Evolutionary conservation across 2,329 filamentous ascomycete species (phyloP).

Genomic region (Dactylellina sp.): DNA sequence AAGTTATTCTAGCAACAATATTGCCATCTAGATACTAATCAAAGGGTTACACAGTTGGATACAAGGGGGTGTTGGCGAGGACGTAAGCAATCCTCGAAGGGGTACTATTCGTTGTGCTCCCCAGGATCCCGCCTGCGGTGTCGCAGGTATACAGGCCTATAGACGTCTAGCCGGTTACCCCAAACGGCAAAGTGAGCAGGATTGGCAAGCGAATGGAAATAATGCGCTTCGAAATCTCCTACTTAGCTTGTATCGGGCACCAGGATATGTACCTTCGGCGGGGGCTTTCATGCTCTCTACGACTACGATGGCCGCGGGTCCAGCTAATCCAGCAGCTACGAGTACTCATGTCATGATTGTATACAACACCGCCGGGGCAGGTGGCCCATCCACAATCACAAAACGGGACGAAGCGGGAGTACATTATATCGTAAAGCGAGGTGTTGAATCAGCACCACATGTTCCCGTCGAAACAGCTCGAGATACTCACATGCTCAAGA

Average conservation of each 20-base stretch:
- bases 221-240: neutral
- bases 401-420: neutral
- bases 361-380: neutral
- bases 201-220: slow-evolving; percentile 14
- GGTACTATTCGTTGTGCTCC: neutral
- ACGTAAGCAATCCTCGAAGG: no score
- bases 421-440: neutral
- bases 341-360: neutral
- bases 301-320: neutral
- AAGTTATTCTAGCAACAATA: neutral
- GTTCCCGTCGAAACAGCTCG: no score
- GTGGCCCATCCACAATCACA: neutral
- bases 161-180: neutral
- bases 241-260: neutral
- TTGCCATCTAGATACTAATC: no score
- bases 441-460: no score
- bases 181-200: neutral
- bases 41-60: no score
- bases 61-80: no score
- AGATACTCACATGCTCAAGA: no score
- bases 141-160: no score
- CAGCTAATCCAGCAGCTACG: neutral
- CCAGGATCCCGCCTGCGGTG: neutral
- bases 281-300: neutral
- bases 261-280: neutral